Percentiles rank a stretch among this genome's conserved stretches.
phyloP scores from a whole-genome alignment of 1,284 basidiomycete genomes.

The Singerocomus rubriflavus region DNA sequence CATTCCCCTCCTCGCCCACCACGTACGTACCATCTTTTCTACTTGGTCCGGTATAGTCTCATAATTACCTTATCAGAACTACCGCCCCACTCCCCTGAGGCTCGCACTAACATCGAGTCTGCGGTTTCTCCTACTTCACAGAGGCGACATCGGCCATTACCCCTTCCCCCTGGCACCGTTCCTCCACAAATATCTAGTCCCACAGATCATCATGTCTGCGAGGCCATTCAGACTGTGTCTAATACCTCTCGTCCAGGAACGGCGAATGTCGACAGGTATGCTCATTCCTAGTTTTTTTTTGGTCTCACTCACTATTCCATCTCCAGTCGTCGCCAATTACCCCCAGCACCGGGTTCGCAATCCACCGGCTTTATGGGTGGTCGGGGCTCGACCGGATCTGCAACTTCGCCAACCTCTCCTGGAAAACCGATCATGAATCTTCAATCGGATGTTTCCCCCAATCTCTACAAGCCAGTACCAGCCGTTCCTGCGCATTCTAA shows the following conservation, averaged over 20 bases:
- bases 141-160: conserved; percentile 31
- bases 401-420: conserved; percentile 16
- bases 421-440: conserved; percentile 12
- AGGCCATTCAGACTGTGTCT: conserved; percentile 11
- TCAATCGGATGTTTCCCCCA: conserved; percentile 24
- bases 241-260: conserved; percentile 29
- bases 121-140: conserved; percentile 36
- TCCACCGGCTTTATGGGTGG: conserved; percentile 6
- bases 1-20: conserved; percentile 21
- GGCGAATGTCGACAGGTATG: conserved; percentile 27
- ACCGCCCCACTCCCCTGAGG: conserved; percentile 18
- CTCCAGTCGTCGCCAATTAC: conserved; percentile 30
- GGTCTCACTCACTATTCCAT: background rate
- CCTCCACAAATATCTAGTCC: conserved; percentile 15
- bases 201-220: conserved; percentile 16
- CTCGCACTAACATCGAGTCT: conserved; percentile 23
- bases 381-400: conserved; percentile 25
- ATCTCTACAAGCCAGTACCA: conserved; percentile 33
- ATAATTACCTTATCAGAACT: conserved; percentile 9
- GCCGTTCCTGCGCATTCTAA: conserved; percentile 23
- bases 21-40: conserved; percentile 19
- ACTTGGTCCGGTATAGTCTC: background rate
- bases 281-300: background rate
- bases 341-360: conserved; percentile 24
- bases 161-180: conserved; percentile 27